Percentiles rank a stretch among this genome's conserved stretches.
Conservation (phyloP, 306 rosid genomes). For the Medicago ruthenica region DNA sequence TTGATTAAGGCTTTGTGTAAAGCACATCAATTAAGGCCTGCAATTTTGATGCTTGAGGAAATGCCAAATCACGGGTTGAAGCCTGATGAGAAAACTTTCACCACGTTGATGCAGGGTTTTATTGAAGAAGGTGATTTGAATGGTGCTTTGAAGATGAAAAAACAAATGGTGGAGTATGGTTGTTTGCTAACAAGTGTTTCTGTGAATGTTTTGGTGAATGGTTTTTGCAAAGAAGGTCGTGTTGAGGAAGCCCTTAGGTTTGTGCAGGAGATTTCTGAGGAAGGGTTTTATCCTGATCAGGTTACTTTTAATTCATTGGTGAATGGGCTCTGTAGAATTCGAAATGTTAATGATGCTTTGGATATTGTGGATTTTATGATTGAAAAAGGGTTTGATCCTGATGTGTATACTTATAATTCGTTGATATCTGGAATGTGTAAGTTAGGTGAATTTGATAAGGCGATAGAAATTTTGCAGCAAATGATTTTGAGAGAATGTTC, state of each 20-base stretch:
- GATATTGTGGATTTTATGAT: conserved; percentile 85
- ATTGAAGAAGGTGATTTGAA: conserved; percentile 70
- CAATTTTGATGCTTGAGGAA: conserved; percentile 84
- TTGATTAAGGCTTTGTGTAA: conserved; percentile 85
- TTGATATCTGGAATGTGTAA: conserved; percentile 81
- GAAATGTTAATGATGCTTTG: conserved; percentile 71
- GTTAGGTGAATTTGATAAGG: conserved; percentile 76
- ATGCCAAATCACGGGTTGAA: conserved; percentile 64
- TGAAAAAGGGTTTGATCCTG: conserved; percentile 76
- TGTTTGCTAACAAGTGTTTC: conserved; percentile 58
- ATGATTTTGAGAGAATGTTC: conserved; percentile 76
- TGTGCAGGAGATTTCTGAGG: conserved; percentile 54
- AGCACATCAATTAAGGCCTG: conserved; percentile 87
- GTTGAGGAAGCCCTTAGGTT: conserved; percentile 75
- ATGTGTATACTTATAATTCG: conserved; percentile 76
- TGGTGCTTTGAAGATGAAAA: conserved; percentile 75
- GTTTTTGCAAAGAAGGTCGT: conserved; percentile 74
- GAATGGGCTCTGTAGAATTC: conserved; percentile 72
- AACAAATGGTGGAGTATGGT: conserved; percentile 72
- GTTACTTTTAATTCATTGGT: conserved; percentile 80
- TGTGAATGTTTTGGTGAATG: conserved; percentile 75
- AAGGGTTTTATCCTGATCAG: conserved; percentile 75
- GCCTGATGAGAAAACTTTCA: conserved; percentile 80
- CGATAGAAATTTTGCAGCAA: conserved; percentile 69
- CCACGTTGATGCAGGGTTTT: conserved; percentile 82